phyloP scores from a whole-genome alignment of 768 basidiomycete species.

The Rhizopogon salebrosus region DNA sequence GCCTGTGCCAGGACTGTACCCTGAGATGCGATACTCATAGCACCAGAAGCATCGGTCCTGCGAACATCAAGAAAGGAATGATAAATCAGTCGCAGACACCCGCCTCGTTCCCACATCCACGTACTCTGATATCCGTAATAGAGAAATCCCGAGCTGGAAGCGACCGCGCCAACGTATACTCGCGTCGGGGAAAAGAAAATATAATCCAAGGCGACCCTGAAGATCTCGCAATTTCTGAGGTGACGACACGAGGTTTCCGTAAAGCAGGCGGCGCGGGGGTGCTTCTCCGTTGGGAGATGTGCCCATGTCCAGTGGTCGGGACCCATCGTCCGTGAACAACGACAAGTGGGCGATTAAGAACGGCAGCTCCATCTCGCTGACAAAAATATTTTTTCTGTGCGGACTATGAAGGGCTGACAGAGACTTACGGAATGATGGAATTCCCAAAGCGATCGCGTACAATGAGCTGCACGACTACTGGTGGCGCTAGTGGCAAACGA shows the following conservation, averaged over 20 bases:
- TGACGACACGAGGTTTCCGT: conserved; percentile 82
- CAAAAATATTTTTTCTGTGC: conserved; percentile 18
- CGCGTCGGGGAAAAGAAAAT: conserved; percentile 89
- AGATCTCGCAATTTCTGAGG: conserved; percentile 77
- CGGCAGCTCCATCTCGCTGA: conserved; percentile 81
- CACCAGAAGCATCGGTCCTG: conserved; percentile 47
- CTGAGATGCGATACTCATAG: conserved; percentile 47
- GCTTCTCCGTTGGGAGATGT: conserved; percentile 41
- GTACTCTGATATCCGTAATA: conserved; percentile 74
- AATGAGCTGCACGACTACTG: conserved; percentile 74
- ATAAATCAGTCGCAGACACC: conserved; percentile 9
- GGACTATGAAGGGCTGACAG: conserved; percentile 13
- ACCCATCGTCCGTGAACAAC: conserved; percentile 66
- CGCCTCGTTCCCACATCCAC: conserved; percentile 23
- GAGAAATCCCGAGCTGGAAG: conserved; percentile 68
- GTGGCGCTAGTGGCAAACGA: conserved; percentile 79
- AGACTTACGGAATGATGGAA: conserved; percentile 71
- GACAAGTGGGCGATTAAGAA: conserved; percentile 85
- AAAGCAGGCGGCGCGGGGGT: conserved; percentile 57
- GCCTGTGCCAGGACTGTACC: conserved; percentile 67
- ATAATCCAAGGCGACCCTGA: conserved; percentile 75
- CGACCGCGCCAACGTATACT: conserved; percentile 75
- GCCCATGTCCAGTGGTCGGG: conserved; percentile 58
- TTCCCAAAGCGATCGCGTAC: conserved; percentile 71
- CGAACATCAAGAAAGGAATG: conserved; percentile 13